phyloP scores from a whole-genome alignment of 805 yeast species.

The Scheffersomyces coipomensis region DNA sequence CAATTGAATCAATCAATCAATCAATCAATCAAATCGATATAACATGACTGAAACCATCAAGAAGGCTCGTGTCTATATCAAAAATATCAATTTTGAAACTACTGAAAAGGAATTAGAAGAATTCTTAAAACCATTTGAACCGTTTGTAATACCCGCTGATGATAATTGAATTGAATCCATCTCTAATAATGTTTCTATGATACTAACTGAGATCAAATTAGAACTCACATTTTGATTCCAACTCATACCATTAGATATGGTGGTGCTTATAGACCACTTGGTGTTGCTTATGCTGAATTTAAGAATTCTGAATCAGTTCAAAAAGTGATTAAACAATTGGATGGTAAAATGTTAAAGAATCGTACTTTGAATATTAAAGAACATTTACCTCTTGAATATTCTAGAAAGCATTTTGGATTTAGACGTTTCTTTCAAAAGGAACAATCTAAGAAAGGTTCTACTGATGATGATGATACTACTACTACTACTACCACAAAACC shows the following conservation, averaged over 20 bases:
- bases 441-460: not conserved
- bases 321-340: slow-evolving; percentile 21
- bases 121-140: slow-evolving; percentile 42
- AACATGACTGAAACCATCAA: not conserved
- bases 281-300: slow-evolving; percentile 48
- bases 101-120: slow-evolving; percentile 52
- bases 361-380: slow-evolving; percentile 38
- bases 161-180: not conserved
- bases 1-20: not conserved
- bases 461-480: not conserved
- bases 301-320: slow-evolving; percentile 25
- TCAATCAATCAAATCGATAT: no score
- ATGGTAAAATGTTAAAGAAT: slow-evolving; percentile 27
- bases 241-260: slow-evolving; percentile 50
- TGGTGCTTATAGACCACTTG: slow-evolving; percentile 46
- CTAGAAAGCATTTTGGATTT: not conserved
- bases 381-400: slow-evolving; percentile 31
- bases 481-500: not conserved
- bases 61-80: slow-evolving; percentile 44
- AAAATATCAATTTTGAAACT: slow-evolving; percentile 52
- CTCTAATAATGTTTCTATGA: no score
- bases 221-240: slow-evolving; percentile 49
- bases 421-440: not conserved
- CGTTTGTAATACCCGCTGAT: slow-evolving; percentile 25
- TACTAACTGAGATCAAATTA: slow-evolving; percentile 6